phyloP scores from a whole-genome alignment of 2,329 filamentous ascomycete genomes.

The Fusarium compactum region DNA sequence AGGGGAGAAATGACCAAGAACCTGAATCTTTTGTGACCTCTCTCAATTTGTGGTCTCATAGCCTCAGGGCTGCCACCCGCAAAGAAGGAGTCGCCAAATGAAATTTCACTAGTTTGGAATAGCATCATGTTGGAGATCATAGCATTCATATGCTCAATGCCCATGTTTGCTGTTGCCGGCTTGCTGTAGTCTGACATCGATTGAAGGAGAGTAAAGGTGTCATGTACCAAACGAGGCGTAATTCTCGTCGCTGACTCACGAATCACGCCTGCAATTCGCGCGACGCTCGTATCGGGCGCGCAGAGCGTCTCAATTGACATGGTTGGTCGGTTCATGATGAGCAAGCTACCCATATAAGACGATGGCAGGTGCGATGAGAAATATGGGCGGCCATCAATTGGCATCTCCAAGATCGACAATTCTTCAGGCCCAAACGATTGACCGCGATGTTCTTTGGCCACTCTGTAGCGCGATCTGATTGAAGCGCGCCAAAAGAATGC shows the following conservation, averaged over 20 bases:
- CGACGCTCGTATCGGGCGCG: neutral
- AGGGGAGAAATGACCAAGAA: slow-evolving; percentile 15
- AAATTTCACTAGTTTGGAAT: slow-evolving; percentile 9
- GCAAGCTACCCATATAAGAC: slow-evolving; percentile 12
- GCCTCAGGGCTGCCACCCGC: slow-evolving; percentile 8
- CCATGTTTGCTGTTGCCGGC: slow-evolving; percentile 20
- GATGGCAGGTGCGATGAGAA: slow-evolving; percentile 10
- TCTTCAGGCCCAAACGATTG: neutral
- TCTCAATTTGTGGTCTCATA: slow-evolving; percentile 16
- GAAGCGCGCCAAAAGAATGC: slow-evolving; percentile 20
- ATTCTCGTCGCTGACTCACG: slow-evolving; percentile 9
- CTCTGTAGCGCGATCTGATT: slow-evolving; percentile 6
- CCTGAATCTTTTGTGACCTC: neutral
- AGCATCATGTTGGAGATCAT: slow-evolving; percentile 22
- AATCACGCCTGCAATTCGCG: slow-evolving; percentile 2
- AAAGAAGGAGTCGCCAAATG: slow-evolving; percentile 11
- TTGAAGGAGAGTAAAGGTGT: neutral
- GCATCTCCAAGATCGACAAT: slow-evolving; percentile 16
- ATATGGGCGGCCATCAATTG: slow-evolving; percentile 11
- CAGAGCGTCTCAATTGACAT: slow-evolving; percentile 6
- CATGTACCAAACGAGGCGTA: slow-evolving; percentile 5
- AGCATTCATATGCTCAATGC: slow-evolving; percentile 12
- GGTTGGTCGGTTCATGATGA: slow-evolving; percentile 1
- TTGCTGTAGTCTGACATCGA: slow-evolving; percentile 20
- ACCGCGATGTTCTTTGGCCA: neutral